Percentiles rank a stretch among this genome's conserved stretches.
These are phyloP conservation scores for Neodidymelliopsis sp. DNA, from an alignment of 2,329 filamentous ascomycete genomes.

Conservation along the genomic window DNA sequence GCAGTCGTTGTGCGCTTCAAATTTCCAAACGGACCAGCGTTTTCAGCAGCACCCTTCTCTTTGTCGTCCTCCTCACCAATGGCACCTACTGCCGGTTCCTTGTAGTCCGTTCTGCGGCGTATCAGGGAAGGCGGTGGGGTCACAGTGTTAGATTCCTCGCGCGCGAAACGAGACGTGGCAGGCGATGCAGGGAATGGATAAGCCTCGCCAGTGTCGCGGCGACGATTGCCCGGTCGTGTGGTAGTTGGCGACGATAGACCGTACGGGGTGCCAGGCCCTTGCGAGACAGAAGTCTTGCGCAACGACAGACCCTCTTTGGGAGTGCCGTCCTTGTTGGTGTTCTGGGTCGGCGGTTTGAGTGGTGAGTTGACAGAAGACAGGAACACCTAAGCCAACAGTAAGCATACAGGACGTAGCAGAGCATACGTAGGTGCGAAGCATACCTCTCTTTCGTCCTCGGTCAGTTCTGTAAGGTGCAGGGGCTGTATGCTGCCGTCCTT, in stretches of 20 bases:
- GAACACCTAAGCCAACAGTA: slow-evolving; percentile 68
- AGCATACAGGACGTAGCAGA: not conserved
- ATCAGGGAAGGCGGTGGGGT: slow-evolving; percentile 68
- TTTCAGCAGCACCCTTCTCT: slow-evolving; percentile 53
- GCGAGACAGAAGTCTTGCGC: slow-evolving; percentile 84
- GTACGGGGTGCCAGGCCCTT: slow-evolving; percentile 69
- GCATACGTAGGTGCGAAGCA: slow-evolving; percentile 30
- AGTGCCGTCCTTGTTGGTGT: slow-evolving; percentile 66
- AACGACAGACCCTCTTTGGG: slow-evolving; percentile 66
- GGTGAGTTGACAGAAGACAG: slow-evolving; percentile 89
- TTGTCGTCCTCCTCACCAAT: slow-evolving; percentile 61
- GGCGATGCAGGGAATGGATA: slow-evolving; percentile 67
- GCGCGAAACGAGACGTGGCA: slow-evolving; percentile 65
- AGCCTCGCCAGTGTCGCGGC: slow-evolving; percentile 83
- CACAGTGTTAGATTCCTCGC: slow-evolving; percentile 69
- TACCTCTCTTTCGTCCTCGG: slow-evolving; percentile 71
- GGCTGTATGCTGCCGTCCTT: slow-evolving; percentile 72
- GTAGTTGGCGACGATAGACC: slow-evolving; percentile 77
- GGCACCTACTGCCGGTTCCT: slow-evolving; percentile 55
- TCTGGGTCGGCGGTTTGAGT: slow-evolving; percentile 81
- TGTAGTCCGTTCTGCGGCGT: slow-evolving; percentile 68
- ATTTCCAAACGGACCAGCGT: slow-evolving; percentile 57
- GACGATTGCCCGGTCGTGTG: slow-evolving; percentile 76
- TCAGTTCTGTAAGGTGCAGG: slow-evolving; percentile 76
- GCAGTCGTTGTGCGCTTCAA: slow-evolving; percentile 65